These are phyloP conservation scores for Aspergillus chevalieri DNA, from an alignment of 2,329 filamentous ascomycete genomes.

Conservation along the genomic window DNA sequence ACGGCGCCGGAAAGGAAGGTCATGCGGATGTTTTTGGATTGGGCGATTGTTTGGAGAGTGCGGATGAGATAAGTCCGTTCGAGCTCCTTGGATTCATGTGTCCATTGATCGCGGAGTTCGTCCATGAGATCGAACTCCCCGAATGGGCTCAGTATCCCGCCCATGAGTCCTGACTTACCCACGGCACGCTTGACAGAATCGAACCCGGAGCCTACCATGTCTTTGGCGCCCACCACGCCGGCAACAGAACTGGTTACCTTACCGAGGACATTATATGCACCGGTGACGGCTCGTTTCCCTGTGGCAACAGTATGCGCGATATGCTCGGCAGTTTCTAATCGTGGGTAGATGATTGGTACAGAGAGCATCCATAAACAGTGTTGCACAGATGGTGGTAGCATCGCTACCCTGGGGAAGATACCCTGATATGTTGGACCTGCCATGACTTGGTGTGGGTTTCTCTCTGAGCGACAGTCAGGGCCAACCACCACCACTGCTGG, in stretches of 20 bases:
- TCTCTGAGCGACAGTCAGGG: constrained; percentile 84
- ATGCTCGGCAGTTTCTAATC: constrained; percentile 84
- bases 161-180: constrained; percentile 92
- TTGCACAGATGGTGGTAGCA: constrained; percentile 84
- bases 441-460: constrained; percentile 85
- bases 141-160: constrained; percentile 89
- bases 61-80: constrained; percentile 95
- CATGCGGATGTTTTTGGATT: constrained; percentile 93
- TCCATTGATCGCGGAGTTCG: constrained; percentile 95
- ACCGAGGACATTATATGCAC: constrained; percentile 90
- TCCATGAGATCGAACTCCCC: constrained; percentile 92
- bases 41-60: constrained; percentile 88
- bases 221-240: constrained; percentile 90
- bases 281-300: constrained; percentile 93
- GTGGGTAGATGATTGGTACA: constrained; percentile 83
- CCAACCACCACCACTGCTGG: constrained; percentile 86
- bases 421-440: constrained; percentile 96
- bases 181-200: constrained; percentile 93
- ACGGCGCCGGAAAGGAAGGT: constrained; percentile 91
- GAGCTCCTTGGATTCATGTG: constrained; percentile 93
- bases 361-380: constrained; percentile 96
- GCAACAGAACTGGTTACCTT: constrained; percentile 94
- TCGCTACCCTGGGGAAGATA: constrained; percentile 89
- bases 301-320: constrained; percentile 86
- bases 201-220: constrained; percentile 87